These are phyloP conservation scores for Ophiostoma novo-ulmi DNA, from an alignment of 2,329 filamentous ascomycete genomes.

Conservation along the genomic window DNA sequence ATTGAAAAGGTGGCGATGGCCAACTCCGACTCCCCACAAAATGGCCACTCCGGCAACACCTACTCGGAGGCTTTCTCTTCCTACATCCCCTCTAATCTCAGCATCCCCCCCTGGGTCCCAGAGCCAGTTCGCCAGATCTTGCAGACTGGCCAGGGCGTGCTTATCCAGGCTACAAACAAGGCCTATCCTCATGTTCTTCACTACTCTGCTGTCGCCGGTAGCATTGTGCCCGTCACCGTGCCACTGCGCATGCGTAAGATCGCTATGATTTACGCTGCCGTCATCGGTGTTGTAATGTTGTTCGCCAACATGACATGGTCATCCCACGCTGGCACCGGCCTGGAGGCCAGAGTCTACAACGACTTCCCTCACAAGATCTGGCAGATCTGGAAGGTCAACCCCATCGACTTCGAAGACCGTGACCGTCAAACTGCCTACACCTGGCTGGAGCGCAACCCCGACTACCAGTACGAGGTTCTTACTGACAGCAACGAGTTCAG, in stretches of 20 bases:
- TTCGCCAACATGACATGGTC: slow-evolving; percentile 22
- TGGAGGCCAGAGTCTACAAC: slow-evolving; percentile 19
- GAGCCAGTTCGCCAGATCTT: not conserved
- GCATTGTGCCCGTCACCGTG: slow-evolving; percentile 18
- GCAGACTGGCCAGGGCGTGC: slow-evolving; percentile 13
- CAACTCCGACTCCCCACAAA: slow-evolving; percentile 11
- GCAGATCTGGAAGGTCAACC: slow-evolving; percentile 71
- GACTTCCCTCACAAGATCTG: slow-evolving; percentile 64
- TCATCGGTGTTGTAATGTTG: slow-evolving; percentile 19
- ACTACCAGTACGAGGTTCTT: slow-evolving; percentile 62
- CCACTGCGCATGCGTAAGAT: slow-evolving; percentile 25
- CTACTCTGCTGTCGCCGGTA: slow-evolving; percentile 2
- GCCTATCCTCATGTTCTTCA: not conserved
- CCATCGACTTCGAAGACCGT: slow-evolving; percentile 59
- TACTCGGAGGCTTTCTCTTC: slow-evolving; percentile 16
- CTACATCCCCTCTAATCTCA: slow-evolving; percentile 15
- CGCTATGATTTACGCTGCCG: slow-evolving; percentile 24
- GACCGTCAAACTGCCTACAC: slow-evolving; percentile 57
- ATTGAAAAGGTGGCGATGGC: slow-evolving; percentile 19
- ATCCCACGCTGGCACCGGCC: not conserved
- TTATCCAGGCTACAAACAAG: not conserved
- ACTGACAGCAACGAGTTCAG: slow-evolving; percentile 63
- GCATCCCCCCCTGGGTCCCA: slow-evolving; percentile 20
- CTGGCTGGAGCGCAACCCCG: slow-evolving; percentile 62
- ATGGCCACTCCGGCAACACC: slow-evolving; percentile 6